These are phyloP conservation scores for Alternaria panax DNA, from an alignment of 2,329 filamentous ascomycete species.

Conservation along the genomic window DNA sequence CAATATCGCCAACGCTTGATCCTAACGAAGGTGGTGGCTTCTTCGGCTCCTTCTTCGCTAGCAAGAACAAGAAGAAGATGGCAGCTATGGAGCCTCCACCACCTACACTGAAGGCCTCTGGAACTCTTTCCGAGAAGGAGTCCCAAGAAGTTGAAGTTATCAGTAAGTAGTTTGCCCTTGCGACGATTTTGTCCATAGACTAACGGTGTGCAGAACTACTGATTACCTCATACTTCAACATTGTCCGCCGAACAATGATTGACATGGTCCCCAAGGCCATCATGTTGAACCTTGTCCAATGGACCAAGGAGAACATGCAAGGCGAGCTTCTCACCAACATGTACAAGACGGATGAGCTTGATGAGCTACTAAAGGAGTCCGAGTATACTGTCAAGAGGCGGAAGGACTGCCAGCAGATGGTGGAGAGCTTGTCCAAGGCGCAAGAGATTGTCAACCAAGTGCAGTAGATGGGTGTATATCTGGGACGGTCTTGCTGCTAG, in stretches of 20 bases:
- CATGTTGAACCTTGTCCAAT: conserved; percentile 96
- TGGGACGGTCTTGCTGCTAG: conserved; percentile 10
- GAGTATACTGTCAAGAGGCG: conserved; percentile 93
- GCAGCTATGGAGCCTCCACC: conserved; percentile 98
- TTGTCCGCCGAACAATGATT: conserved; percentile 97
- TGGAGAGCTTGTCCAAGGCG: conserved; percentile 86
- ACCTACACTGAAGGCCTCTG: conserved; percentile 90
- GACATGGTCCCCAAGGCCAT: conserved; percentile 99
- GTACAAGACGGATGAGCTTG: conserved; percentile 89
- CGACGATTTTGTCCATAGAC: neutral
- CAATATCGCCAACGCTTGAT: conserved; percentile 77
- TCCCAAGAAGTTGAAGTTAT: conserved; percentile 97
- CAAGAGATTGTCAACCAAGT: conserved; percentile 93
- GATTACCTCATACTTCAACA: conserved; percentile 97
- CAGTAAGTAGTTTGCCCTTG: conserved; percentile 68
- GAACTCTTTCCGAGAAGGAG: conserved; percentile 91
- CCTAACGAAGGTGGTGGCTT: conserved; percentile 73
- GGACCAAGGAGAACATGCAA: conserved; percentile 98
- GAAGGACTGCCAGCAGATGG: conserved; percentile 99
- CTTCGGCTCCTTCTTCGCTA: conserved; percentile 98
- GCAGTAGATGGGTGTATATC: conserved; percentile 33
- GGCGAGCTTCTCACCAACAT: conserved; percentile 95
- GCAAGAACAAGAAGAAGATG: conserved; percentile 99
- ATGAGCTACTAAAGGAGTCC: conserved; percentile 95
- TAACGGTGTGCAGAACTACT: conserved; percentile 73